These are phyloP conservation scores for Dictyophora rubrovolvata DNA, from an alignment of 768 basidiomycete species.

Conservation along the genomic window DNA sequence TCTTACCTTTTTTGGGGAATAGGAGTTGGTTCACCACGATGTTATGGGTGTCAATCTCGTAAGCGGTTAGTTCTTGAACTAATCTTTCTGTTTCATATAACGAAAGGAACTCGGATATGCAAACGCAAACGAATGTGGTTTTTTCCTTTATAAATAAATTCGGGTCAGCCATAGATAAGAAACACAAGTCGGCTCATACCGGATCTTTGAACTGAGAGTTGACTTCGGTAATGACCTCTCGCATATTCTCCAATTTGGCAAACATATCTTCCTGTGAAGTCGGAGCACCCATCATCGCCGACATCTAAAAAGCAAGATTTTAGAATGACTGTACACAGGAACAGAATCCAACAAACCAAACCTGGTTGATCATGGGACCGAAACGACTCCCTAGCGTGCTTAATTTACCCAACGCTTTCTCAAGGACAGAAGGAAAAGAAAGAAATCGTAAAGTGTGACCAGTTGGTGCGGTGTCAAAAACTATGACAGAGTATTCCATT, in stretches of 20 bases:
- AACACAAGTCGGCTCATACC: slow-evolving; percentile 32
- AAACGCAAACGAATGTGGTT: slow-evolving; percentile 97
- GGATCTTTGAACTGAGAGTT: slow-evolving; percentile 99
- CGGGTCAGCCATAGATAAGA: background rate
- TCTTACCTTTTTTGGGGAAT: slow-evolving; percentile 82
- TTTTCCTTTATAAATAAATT: slow-evolving; percentile 56
- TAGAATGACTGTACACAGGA: background rate
- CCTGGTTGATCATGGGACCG: slow-evolving; percentile 93
- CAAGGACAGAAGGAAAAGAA: slow-evolving; percentile 96
- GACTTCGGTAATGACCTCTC: slow-evolving; percentile 93
- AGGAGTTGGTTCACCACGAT: slow-evolving; percentile 97
- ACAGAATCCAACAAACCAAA: slow-evolving; percentile 14
- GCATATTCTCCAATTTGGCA: slow-evolving; percentile 94
- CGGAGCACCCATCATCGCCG: slow-evolving; percentile 90
- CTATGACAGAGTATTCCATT: slow-evolving; percentile 99
- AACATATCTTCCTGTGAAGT: slow-evolving; percentile 98
- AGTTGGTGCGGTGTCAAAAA: slow-evolving; percentile 98
- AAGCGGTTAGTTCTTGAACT: slow-evolving; percentile 88
- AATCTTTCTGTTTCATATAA: slow-evolving; percentile 98
- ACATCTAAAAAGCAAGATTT: slow-evolving; percentile 51
- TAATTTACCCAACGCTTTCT: slow-evolving; percentile 93
- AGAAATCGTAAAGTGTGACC: slow-evolving; percentile 97
- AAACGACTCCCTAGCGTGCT: slow-evolving; percentile 90
- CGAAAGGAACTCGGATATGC: slow-evolving; percentile 97
- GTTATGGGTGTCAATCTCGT: slow-evolving; percentile 96